Percentiles rank a stretch among this genome's conserved stretches.
phyloP scores from a whole-genome alignment of 1,139 yeast genomes.

The Yamadazyma songkhlaensis region DNA sequence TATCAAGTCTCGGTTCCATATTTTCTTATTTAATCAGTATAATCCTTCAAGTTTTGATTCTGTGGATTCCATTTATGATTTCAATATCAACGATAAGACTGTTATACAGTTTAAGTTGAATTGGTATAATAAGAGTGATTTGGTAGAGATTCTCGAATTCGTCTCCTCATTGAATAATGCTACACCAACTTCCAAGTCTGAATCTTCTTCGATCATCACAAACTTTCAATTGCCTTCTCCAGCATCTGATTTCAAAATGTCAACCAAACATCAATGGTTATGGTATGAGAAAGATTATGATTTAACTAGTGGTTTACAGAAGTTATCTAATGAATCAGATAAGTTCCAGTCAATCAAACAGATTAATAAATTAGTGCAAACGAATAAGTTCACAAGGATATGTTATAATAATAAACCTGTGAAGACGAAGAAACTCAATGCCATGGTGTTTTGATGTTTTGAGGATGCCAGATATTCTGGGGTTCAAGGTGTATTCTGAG shows the following conservation, averaged over 20 bases:
- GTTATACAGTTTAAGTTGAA: slow-evolving; percentile 24
- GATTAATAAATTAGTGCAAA: slow-evolving; percentile 19
- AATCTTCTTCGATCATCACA: slow-evolving; percentile 2
- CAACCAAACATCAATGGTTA: slow-evolving; percentile 24
- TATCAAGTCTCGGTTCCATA: slow-evolving; percentile 23
- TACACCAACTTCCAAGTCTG: background rate
- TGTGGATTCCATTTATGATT: slow-evolving; percentile 6
- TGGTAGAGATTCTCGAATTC: slow-evolving; percentile 22
- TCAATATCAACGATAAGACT: slow-evolving; percentile 21
- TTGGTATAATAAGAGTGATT: slow-evolving; percentile 28
- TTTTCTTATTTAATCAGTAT: slow-evolving; percentile 18
- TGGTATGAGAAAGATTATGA: slow-evolving; percentile 36
- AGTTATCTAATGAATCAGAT: slow-evolving; percentile 16
- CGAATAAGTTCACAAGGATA: slow-evolving; percentile 17
- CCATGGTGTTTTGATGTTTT: slow-evolving; percentile 23
- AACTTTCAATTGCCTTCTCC: slow-evolving; percentile 1
- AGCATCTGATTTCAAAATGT: background rate
- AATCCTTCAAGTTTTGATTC: slow-evolving; percentile 8
- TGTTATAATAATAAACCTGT: slow-evolving; percentile 29
- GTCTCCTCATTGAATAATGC: slow-evolving; percentile 5
- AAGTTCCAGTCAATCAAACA: slow-evolving; percentile 24
- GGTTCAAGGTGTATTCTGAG: no score
- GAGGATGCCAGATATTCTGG: no score
- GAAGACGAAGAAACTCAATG: slow-evolving; percentile 23
- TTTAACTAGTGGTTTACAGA: slow-evolving; percentile 23